Percentiles rank a stretch among this genome's conserved stretches.
Conservation (phyloP, 208 protist genomes). For the Phytomonas serpens region DNA sequence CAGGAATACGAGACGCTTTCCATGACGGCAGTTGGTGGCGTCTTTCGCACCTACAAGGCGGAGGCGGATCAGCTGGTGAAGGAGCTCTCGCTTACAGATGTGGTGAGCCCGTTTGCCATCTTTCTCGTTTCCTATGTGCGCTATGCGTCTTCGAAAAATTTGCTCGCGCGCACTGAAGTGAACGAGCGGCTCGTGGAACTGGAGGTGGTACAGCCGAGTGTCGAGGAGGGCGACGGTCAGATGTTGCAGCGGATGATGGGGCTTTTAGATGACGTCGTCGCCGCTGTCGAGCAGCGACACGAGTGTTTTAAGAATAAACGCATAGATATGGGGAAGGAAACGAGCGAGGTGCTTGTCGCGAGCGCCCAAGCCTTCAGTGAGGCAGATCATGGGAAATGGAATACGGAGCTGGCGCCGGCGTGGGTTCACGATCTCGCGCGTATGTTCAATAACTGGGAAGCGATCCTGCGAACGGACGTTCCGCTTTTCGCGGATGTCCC, state of each 20-base stretch:
- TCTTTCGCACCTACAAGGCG: slow-evolving; percentile 69
- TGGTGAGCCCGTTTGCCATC: slow-evolving; percentile 70
- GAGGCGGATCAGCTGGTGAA: slow-evolving; percentile 62
- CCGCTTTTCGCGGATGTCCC: slow-evolving; percentile 68
- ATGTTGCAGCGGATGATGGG: slow-evolving; percentile 58
- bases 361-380: slow-evolving; percentile 53
- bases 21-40: slow-evolving; percentile 50
- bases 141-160: slow-evolving; percentile 44
- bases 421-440: slow-evolving; percentile 81
- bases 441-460: slow-evolving; percentile 85
- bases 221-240: slow-evolving; percentile 48
- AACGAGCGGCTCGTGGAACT: slow-evolving; percentile 53
- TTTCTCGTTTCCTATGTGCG: slow-evolving; percentile 71
- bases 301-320: slow-evolving; percentile 32
- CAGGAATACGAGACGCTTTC: slow-evolving; percentile 62
- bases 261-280: slow-evolving; percentile 62
- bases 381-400: slow-evolving; percentile 27
- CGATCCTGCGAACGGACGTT: slow-evolving; percentile 73
- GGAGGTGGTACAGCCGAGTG: slow-evolving; percentile 41
- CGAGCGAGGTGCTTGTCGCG: slow-evolving; percentile 36
- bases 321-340: slow-evolving; percentile 42
- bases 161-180: slow-evolving; percentile 60
- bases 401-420: slow-evolving; percentile 35
- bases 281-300: slow-evolving; percentile 41
- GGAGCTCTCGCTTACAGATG: slow-evolving; percentile 34